These are phyloP conservation scores for Aquilaria yunnanensis DNA, from an alignment of 345 rosid genomes.

Conservation along the genomic window DNA sequence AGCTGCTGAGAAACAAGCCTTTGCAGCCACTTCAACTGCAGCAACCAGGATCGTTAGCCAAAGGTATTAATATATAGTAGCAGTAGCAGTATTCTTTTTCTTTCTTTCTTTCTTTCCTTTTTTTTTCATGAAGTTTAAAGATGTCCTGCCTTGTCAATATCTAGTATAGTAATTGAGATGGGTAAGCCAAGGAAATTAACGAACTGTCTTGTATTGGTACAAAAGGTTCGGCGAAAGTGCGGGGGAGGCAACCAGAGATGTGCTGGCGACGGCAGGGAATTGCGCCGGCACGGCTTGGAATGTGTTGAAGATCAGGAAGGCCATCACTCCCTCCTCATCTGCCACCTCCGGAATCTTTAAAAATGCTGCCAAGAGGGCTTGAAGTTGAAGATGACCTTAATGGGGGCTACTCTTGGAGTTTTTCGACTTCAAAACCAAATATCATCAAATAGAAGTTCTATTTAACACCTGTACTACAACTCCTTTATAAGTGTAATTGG, in stretches of 20 bases:
- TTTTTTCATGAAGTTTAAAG: not conserved
- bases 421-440: too few relatives aligned
- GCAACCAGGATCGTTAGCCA: constrained; percentile 55
- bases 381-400: not conserved
- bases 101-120: too few relatives aligned
- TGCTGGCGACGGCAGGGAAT: constrained; percentile 72
- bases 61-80: constrained; percentile 25
- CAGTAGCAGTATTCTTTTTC: not conserved
- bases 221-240: constrained; percentile 74
- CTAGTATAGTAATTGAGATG: too few relatives aligned
- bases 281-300: constrained; percentile 67
- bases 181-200: too few relatives aligned
- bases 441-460: too few relatives aligned
- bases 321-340: constrained; percentile 61
- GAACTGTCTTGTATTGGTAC: not conserved
- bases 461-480: too few relatives aligned
- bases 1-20: constrained; percentile 77
- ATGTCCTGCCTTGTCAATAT: not conserved
- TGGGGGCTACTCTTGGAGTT: too few relatives aligned
- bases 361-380: constrained; percentile 24
- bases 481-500: too few relatives aligned
- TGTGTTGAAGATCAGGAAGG: constrained; percentile 68
- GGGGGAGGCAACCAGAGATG: constrained; percentile 76
- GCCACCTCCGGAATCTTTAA: constrained; percentile 42
- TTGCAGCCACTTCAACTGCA: constrained; percentile 66